Base-by-base conservation (phyloP, 148 eudicot genomes). In the Rhododendron griersonianum region DNA sequence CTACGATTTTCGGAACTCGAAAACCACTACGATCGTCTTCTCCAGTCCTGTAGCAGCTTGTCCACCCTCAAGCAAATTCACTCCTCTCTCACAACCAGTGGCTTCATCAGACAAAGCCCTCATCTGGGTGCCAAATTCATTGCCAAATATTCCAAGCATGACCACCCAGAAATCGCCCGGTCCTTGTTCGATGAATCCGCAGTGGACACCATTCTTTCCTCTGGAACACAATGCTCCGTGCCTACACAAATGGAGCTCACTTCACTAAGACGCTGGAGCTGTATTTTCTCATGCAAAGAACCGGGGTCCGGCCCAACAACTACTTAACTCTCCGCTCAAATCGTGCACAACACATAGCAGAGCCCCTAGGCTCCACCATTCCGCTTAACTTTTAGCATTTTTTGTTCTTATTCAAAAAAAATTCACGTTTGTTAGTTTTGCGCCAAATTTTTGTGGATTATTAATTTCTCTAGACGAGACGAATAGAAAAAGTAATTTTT, bases 221-320 rank as follows among this genome's bases (percentile, higher is more conserved):
- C 35, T 87, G 86, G 85, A 87, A 87, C 85, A 87, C 88, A 48
- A 78, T 87, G 88, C 88, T 87, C 39, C 88, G 88, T 21, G 88
- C 69, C 21, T 87, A 87, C 39, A 5, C 86, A 3, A 78, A 87
- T 45, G 85, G 74, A 8, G 83, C 80, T 16, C 82, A 47, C 65
- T 77, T 7, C 37, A 3, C n/a, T 5, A 63, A 63, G n/a, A 28
- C 88, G 35, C 78, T 83, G 53, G 45, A 48, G 11, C 77, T 87
- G 11, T 87, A 83, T 45, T 33, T 59, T 19, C 83, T 87, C 67
- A 83, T 87, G 88, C 85, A 79, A 21, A 77, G 79, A 78, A 83
- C 35, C 5, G 86, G 78, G 1, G 47, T 87, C 23, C 25, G 33
- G 65, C 86, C 88, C 41, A 83, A 87, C 77, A 87, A 87, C 80